A percentile compares a stretch with the other conserved stretches of the same genome.
Conservation (phyloP, 202 grass and related monocot genomes). For the Sporobolus alterniflorus region DNA sequence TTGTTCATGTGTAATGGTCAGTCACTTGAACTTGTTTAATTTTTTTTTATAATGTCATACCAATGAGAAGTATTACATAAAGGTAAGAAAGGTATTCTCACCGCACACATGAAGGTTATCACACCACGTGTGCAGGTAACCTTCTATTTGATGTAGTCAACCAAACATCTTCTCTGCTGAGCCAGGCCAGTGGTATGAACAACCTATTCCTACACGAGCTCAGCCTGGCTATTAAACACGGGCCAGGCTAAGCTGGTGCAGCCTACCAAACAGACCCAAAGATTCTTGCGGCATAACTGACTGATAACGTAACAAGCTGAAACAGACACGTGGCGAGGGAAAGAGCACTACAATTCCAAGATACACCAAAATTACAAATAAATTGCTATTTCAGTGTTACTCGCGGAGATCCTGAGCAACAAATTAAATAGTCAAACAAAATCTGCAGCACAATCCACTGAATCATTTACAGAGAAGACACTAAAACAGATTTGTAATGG, state of each 20-base stretch:
- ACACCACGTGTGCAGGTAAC: too few relatives aligned
- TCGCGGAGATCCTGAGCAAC: not conserved
- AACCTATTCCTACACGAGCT: not conserved
- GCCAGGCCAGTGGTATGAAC: too few relatives aligned
- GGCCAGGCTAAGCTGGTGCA: too few relatives aligned
- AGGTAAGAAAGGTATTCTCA: too few relatives aligned
- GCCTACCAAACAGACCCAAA: not conserved
- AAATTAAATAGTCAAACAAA: not conserved
- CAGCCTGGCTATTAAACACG: too few relatives aligned
- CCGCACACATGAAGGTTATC: too few relatives aligned
- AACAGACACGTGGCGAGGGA: not conserved
- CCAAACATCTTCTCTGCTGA: too few relatives aligned
- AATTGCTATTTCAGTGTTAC: not conserved
- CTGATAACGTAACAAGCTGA: not conserved
- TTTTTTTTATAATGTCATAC: too few relatives aligned
- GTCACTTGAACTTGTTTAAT: too few relatives aligned
- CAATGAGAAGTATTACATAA: too few relatives aligned
- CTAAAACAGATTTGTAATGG: not conserved
- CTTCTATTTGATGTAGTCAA: too few relatives aligned
- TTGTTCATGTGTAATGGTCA: too few relatives aligned
- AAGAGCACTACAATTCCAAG: not conserved
- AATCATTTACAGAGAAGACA: slow-evolving; percentile 1
- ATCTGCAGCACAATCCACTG: slow-evolving; percentile 4
- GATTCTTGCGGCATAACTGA: not conserved
- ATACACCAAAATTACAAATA: not conserved